Percentiles rank a stretch among this genome's conserved stretches.
phyloP scores from a whole-genome alignment of 2,329 filamentous ascomycete species.

The Talaromyces sp. region DNA sequence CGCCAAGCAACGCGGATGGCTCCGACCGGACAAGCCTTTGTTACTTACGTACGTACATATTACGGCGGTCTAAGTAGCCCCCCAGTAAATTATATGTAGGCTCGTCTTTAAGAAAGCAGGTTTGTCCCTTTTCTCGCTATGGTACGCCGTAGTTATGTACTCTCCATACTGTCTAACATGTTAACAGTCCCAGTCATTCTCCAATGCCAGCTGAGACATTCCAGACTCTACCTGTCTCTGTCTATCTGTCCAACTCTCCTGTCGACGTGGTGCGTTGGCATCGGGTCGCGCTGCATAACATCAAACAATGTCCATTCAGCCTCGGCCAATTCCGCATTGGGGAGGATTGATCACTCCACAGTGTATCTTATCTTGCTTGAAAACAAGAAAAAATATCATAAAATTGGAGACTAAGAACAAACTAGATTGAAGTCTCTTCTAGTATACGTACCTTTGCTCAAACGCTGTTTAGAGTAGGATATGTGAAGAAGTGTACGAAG shows the following conservation, averaged over 20 bases:
- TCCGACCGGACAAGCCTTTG: slow-evolving; percentile 9
- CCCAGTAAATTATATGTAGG: no score
- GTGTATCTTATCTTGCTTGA: neutral
- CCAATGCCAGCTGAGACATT: neutral
- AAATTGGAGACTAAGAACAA: neutral
- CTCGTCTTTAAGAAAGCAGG: neutral
- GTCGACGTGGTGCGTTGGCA: neutral
- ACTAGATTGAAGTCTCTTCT: neutral
- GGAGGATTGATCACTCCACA: neutral
- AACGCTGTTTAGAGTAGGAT: neutral
- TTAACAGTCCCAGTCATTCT: neutral
- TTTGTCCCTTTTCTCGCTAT: neutral
- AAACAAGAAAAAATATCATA: neutral
- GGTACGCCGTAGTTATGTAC: neutral
- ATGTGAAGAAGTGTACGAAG: neutral
- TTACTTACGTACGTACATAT: no score
- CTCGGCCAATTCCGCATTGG: slow-evolving; percentile 11
- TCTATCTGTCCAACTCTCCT: neutral
- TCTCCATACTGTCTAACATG: neutral
- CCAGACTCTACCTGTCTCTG: neutral
- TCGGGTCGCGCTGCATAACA: slow-evolving; percentile 7
- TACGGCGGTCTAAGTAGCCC: neutral
- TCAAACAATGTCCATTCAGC: slow-evolving; percentile 1
- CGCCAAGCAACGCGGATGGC: slow-evolving; percentile 17
- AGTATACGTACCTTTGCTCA: neutral